Conservation (phyloP, 2,329 filamentous ascomycete genomes). For the Ceratocystis cacaofunesta region DNA sequence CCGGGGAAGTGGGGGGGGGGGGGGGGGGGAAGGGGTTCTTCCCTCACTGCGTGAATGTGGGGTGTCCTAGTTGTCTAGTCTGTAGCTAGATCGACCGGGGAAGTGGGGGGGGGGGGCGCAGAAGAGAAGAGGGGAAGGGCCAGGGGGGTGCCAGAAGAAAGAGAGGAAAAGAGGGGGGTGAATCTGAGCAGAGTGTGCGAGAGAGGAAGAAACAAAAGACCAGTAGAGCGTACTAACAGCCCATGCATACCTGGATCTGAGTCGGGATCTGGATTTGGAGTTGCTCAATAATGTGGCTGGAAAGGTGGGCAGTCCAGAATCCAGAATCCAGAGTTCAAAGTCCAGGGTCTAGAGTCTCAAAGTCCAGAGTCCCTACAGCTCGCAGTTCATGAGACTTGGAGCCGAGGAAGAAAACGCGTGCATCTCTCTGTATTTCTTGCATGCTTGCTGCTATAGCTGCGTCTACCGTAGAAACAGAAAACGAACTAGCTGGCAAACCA, state of each 20-base stretch:
- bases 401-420: neutral
- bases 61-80: neutral
- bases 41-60: neutral
- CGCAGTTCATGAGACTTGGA: neutral
- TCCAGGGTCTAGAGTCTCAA: neutral
- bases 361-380: neutral
- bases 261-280: neutral
- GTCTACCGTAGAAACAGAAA: neutral
- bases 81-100: conserved; percentile 9
- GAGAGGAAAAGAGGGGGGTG: neutral
- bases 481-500: neutral
- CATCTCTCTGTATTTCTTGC: neutral
- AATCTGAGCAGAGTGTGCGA: neutral
- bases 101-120: neutral
- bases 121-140: neutral
- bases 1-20: conserved; percentile 7
- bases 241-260: neutral
- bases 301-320: neutral
- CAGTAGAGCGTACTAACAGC: neutral
- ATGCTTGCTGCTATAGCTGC: neutral
- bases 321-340: neutral
- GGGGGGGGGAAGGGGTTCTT: neutral
- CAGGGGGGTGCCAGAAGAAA: neutral
- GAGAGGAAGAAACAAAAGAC: neutral
- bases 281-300: neutral